Base-by-base conservation (phyloP, 352 stramenopile genomes). In the Chrysophaeum taylorii region DNA sequence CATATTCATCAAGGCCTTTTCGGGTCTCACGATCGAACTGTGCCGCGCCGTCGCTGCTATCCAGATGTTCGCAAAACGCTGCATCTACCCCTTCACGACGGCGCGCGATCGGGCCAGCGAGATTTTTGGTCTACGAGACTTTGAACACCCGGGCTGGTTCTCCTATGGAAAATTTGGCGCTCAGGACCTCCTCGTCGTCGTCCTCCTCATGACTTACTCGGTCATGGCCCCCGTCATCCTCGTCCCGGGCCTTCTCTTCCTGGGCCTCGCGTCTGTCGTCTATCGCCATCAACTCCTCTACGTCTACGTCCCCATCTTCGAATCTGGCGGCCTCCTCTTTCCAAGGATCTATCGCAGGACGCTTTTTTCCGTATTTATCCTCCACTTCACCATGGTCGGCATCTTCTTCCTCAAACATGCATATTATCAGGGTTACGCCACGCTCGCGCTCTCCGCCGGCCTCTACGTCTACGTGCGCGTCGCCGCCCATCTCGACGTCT, bases 271-370 rank as follows among this genome's bases (percentile, higher is more conserved):
- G 29, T 61, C 70, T 39, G 16, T 82, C 23, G 50, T 78, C 21
- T 82, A 82, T 73, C 76, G 79, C 64, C 73, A 81, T 42, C 76
- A 82, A 69, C 73, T 82, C 57, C 70, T 82, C 9, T 82, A 73
- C 64, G 72, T 80, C 37, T 82, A 82, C 71, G 76, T 79, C 60
- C 78, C 78, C 29, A 36, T 82, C 21, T 81, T 77, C 54, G 75
- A 81, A 68, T 71, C 73, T 4, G 78, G 75, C 38, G 78, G 78
- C 9, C 61, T 71, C 0, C 75, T 78, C 41, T 82, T 73, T 50
- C 78, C 78, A 1, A 74, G 75, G 50, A 70, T 80, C 29, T 81
- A 77, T 68, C 63, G 76, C 27, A 53, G 78, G 37, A 73, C 70
- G n/a, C 61, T 82, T 35, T 79, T 79, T 31, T 71, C 43, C 27